Base-by-base conservation (phyloP, 495 filamentous ascomycete genomes). In the Terfezia boudieri region DNA sequence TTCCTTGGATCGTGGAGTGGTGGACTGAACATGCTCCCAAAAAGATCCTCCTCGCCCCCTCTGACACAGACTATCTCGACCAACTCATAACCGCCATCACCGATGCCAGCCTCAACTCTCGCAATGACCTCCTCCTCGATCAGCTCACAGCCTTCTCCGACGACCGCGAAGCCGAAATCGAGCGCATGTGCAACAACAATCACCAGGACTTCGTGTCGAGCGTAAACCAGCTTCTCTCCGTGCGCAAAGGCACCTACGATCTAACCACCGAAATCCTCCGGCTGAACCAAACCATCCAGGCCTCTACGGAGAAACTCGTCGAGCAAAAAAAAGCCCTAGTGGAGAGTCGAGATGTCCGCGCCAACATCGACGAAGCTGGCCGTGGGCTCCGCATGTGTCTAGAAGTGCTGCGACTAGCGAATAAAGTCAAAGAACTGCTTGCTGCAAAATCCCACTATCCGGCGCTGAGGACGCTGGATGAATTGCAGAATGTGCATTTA, bases 161-260 rank as follows among this genome's bases (percentile, higher is more conserved):
- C 54, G 82, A 92, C 51, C 81, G 87, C 53, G 92, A 99, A 64
- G 66, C 74, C 2, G 86, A 96, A 60, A 96, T 99, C 55, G 92
- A 99, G 69, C 76, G 78, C 11, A 90, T 99, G 58, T 94, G 90
- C 65, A 83, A 89, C 63, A 84, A 80, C 36, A 94, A 95, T 61
- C 90, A 95, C 64, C 89, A 96, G 62, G 90, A 94, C 56, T 99
- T 99, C 63, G 80, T 96, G 36, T 77, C 71, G 22, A 94, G 89
- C 8, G 85, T 96, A 59, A 90, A 89, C 61, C 84, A 93, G 60
- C 77, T 99, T 17, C 84, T 94, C 54, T 78, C 80, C 41, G 86
- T 94, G 17, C 79, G 88, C 51, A 82, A 93, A 67, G 88, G 86
- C 11, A 93, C 88, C 0, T 84, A 88, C 7, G 73, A 76, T 51